phyloP scores from a whole-genome alignment of 192 early-diverging fungal genomes.

The Linnemannia elongata region DNA sequence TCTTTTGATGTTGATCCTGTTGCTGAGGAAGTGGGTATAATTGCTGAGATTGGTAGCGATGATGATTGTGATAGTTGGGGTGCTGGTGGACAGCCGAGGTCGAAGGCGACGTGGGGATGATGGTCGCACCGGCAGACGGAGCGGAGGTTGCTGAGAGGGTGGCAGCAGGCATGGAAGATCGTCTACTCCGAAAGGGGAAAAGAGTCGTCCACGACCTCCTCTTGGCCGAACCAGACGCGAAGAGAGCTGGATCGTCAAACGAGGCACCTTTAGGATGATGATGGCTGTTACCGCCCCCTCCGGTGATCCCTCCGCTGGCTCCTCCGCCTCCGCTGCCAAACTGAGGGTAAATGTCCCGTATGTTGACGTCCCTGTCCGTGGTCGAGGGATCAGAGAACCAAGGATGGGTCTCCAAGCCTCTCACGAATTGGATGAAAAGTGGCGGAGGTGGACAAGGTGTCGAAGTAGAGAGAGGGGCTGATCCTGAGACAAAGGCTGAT shows the following conservation, averaged over 20 bases:
- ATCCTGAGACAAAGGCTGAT: background rate
- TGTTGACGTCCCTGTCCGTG: background rate
- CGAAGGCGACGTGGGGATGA: conserved; percentile 1
- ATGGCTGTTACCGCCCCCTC: conserved; percentile 18
- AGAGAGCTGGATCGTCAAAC: background rate
- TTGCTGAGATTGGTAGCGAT: conserved; percentile 7
- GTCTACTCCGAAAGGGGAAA: conserved; percentile 23
- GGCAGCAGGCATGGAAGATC: conserved; percentile 20
- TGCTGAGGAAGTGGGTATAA: background rate
- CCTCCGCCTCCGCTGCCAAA: background rate
- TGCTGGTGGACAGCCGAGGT: background rate
- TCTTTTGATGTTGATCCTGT: conserved; percentile 4
- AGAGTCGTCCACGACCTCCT: conserved; percentile 32
- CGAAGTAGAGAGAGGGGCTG: background rate
- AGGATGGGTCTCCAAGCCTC: conserved; percentile 11
- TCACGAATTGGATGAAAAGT: conserved; percentile 8
- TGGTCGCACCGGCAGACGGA: background rate
- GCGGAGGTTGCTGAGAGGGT: background rate
- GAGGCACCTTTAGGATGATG: conserved; percentile 11
- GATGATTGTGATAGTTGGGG: background rate
- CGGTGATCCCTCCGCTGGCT: background rate
- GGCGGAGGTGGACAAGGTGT: background rate
- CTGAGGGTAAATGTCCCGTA: conserved; percentile 2
- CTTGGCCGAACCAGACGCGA: background rate
- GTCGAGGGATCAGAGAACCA: conserved; percentile 34